phyloP scores from a whole-genome alignment of 2,329 filamentous ascomycete genomes.

The Fusarium subglutinans region DNA sequence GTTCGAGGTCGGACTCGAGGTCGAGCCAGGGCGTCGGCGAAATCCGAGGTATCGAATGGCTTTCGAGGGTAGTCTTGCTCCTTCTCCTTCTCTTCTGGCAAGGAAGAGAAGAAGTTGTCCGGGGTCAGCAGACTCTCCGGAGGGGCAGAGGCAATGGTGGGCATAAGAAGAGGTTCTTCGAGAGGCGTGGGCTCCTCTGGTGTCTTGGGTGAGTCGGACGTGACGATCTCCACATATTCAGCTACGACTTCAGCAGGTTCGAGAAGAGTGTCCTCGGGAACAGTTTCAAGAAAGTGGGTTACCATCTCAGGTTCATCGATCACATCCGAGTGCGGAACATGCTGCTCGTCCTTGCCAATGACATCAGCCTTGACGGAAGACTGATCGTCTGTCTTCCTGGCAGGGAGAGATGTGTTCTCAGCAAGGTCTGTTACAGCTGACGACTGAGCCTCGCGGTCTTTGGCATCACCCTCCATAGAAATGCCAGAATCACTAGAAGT shows the following conservation, averaged over 20 bases:
- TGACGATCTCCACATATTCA: conserved; percentile 1
- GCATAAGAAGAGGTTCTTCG: conserved; percentile 15
- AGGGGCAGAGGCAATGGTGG: conserved; percentile 26
- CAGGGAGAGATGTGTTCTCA: background rate
- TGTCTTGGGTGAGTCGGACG: background rate
- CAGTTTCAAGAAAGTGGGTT: conserved; percentile 30
- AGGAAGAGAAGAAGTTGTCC: conserved; percentile 17
- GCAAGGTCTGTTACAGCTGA: conserved; percentile 1
- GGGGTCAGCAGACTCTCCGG: conserved; percentile 24
- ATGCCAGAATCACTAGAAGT: conserved; percentile 37
- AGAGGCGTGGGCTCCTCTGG: background rate
- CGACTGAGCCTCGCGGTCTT: conserved; percentile 17
- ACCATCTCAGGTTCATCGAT: conserved; percentile 13
- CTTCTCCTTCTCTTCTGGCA: conserved; percentile 23
- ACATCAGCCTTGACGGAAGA: background rate
- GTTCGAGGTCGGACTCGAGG: conserved; percentile 28
- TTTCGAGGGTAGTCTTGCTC: conserved; percentile 19
- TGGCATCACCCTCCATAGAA: conserved; percentile 29
- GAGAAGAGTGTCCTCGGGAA: conserved; percentile 32
- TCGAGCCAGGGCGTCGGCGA: conserved; percentile 21
- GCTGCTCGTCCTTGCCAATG: background rate
- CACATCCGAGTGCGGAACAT: conserved; percentile 1
- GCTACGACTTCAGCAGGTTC: conserved; percentile 15
- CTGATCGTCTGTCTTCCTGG: background rate
- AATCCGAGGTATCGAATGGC: conserved; percentile 21